Evolutionary conservation across 192 early-diverging fungal species (phyloP).

Genomic region (Coemansia sp.): DNA sequence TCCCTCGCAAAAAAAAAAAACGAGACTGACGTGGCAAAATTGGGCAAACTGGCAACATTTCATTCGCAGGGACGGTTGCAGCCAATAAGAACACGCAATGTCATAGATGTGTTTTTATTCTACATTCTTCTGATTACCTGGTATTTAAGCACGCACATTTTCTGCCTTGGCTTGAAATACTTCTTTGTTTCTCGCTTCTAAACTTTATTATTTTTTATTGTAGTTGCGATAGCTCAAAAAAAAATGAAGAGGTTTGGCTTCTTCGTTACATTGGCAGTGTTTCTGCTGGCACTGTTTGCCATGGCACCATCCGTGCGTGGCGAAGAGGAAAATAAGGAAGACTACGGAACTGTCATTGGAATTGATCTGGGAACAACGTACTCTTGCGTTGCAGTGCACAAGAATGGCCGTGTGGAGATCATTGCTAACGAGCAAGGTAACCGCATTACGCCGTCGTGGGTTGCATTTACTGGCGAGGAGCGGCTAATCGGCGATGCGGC

Average conservation of each 20-base stretch:
- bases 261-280: slow-evolving; percentile 49
- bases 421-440: slow-evolving; percentile 96
- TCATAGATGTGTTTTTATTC: slow-evolving; percentile 31
- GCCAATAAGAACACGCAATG: slow-evolving; percentile 41
- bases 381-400: slow-evolving; percentile 91
- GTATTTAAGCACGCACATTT: slow-evolving; percentile 24
- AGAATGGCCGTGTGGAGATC: slow-evolving; percentile 95
- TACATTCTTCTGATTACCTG: background rate
- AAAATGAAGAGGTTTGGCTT: slow-evolving; percentile 43
- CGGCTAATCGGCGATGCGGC: slow-evolving; percentile 91
- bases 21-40: slow-evolving; percentile 21
- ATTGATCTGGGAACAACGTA: slow-evolving; percentile 96
- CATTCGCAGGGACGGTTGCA: slow-evolving; percentile 21
- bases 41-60: slow-evolving; percentile 12
- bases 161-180: background rate
- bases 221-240: background rate
- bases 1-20: background rate
- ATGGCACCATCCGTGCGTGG: slow-evolving; percentile 38
- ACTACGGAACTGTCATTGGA: slow-evolving; percentile 70
- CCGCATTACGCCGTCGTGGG: slow-evolving; percentile 94
- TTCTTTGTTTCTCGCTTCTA: slow-evolving; percentile 12
- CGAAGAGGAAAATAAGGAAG: slow-evolving; percentile 48
- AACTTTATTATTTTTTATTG: slow-evolving; percentile 1
- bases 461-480: slow-evolving; percentile 85
- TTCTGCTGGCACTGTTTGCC: slow-evolving; percentile 44